Base-by-base conservation (phyloP, 495 filamentous ascomycete genomes). In the Talaromyces liani region DNA sequence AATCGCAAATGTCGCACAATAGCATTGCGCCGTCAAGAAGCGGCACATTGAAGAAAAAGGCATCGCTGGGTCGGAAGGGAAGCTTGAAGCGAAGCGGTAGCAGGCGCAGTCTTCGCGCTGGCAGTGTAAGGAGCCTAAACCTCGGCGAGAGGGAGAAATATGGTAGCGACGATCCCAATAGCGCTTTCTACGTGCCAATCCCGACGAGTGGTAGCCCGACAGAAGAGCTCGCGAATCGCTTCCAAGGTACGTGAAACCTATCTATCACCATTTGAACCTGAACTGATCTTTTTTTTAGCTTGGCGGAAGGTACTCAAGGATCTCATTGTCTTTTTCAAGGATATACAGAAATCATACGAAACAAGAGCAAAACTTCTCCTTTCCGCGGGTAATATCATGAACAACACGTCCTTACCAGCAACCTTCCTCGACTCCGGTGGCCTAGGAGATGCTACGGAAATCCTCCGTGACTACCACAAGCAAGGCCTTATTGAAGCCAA, bases 281-380 rank as follows among this genome's bases (percentile, higher is more conserved):
- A 16, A 54, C 64, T 67, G 29, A 65, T 69, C 71, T 55, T 1
- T 12, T 0, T 57, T 58, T 22, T 65, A 97, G 94, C 91, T 59
- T 98, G 94, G 94, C 84, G 94, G 41, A 96, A 96, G 80, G 82
- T 96, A 12, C 82, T 98, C 33, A 98, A 98, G 73, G 93, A 97
- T 68, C 80, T 97, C 45, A 97, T 97, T 65, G 80, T 90, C 31
- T 98, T 96, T 73, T 98, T 96, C 74, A 87, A 91, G 66, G 94
- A 98, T 75, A 84, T 98, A 22, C 91, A 97, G 74, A 84, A 85
- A 58, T 91, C 91, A 33, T 96, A 98, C 74, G 94, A 98, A 67
- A 84, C 87, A 54, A 88, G 89, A 58, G 82, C 91, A 2, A 98
- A 96, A 70, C 85, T 88, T 8, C 81, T 96, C 12, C 72, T 90